Evolutionary conservation across 2,329 filamentous ascomycete species (phyloP).

Genomic region (Coleophoma cylindrospora): DNA sequence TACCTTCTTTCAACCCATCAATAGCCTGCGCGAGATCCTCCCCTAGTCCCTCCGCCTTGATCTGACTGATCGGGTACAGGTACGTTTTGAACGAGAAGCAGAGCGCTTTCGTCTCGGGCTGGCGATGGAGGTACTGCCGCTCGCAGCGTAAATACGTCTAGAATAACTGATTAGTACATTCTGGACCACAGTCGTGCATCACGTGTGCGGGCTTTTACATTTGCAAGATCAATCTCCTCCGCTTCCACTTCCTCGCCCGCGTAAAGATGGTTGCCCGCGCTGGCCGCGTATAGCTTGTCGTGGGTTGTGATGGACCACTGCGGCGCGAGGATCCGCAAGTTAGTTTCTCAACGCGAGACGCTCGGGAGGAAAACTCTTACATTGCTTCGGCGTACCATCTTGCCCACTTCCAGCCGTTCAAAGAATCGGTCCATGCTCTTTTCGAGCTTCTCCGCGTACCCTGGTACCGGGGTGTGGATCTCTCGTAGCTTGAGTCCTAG

Average conservation of each 20-base stretch:
- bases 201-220: slow-evolving; percentile 24
- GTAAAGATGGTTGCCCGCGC: slow-evolving; percentile 36
- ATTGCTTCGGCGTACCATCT: slow-evolving; percentile 50
- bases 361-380: slow-evolving; percentile 8
- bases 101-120: slow-evolving; percentile 46
- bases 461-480: slow-evolving; percentile 55
- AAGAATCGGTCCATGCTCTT: slow-evolving; percentile 60
- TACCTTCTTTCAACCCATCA: slow-evolving; percentile 52
- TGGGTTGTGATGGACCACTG: slow-evolving; percentile 40
- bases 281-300: slow-evolving; percentile 31
- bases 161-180: background rate
- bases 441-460: slow-evolving; percentile 50
- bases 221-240: slow-evolving; percentile 38
- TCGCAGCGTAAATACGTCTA: slow-evolving; percentile 48
- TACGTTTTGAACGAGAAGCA: slow-evolving; percentile 62
- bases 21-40: slow-evolving; percentile 50
- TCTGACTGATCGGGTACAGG: slow-evolving; percentile 45
- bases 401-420: slow-evolving; percentile 44
- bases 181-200: background rate
- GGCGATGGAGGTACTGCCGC: slow-evolving; percentile 55
- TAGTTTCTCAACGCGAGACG: background rate
- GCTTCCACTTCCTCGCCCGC: slow-evolving; percentile 27
- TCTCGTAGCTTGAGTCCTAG: slow-evolving; percentile 43
- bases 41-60: slow-evolving; percentile 51
- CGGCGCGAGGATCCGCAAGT: background rate